Evolutionary conservation across 345 rosid genomes (phyloP), one percentile per base, ranked within the genome.

Genomic region (Gossypium herbaceum): DNA sequence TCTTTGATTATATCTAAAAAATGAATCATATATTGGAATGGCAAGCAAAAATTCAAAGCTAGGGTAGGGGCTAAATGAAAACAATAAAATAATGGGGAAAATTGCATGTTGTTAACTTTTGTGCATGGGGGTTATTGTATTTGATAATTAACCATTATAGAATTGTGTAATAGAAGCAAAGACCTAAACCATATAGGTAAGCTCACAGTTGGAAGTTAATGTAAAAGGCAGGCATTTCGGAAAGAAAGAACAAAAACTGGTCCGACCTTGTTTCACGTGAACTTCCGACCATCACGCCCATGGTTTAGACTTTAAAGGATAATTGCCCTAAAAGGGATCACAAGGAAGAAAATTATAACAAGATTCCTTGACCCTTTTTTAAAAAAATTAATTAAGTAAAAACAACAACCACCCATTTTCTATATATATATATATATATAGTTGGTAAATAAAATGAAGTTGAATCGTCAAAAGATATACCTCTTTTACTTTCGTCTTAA

Each of bases 261-360:
- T 45, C 79, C 73, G 83, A 76, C 85, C 78, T 87, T 75, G 88
- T 54, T 82, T 81, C 89, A 68, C 77, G 88, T 85, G 85, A 85
- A 79, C 78, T 81, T 86, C 85, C 91, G 90, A 79, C 75, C 78
- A 87, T 87, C 86, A 87, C 91, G 91, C 82, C 12, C 55, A 1
- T 75, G 76, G 71, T 70, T 73, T 80, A 68, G 86, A 82, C 82
- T 83, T 83, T 78, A 63, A 27, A 11, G 34, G 66, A 16, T 19
- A n/a, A 72, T 55, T 16, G 34, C 56, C 45, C 15, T 44, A 54
- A 67, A 80, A 74, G 55, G 61, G 64, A 73, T 57, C 62, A 73
- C 39, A 11, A 67, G 25, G 19, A 57, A 59, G 61, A 71, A 74
- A 65, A 75, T 52, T 41, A 17, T n/a, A 72, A 2, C 41, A 56